These are phyloP conservation scores for Nemania serpens DNA, from an alignment of 2,329 filamentous ascomycete genomes.

Conservation along the genomic window DNA sequence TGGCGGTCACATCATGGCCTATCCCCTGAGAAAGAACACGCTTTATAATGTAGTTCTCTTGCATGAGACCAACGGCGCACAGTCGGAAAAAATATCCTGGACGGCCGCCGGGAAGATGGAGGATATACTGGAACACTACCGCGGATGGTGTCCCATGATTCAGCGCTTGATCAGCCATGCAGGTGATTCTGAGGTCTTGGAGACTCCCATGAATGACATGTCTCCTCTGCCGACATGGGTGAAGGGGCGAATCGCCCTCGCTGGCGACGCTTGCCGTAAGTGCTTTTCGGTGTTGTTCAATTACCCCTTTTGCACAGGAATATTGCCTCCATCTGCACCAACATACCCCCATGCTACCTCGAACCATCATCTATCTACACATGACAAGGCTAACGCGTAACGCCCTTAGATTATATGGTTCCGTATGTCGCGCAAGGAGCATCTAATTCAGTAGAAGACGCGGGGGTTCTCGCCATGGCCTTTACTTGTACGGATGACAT, in stretches of 20 bases:
- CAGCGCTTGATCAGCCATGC: constrained; percentile 13
- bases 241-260: constrained; percentile 21
- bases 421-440: constrained; percentile 68
- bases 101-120: constrained; percentile 65
- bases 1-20: constrained; percentile 55
- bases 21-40: constrained; percentile 64
- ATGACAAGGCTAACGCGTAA: constrained; percentile 60
- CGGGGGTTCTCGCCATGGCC: constrained; percentile 28
- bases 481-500: constrained; percentile 33
- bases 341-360: constrained; percentile 37
- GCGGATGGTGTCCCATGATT: constrained; percentile 22
- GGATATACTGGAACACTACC: constrained; percentile 63
- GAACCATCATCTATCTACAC: constrained; percentile 60
- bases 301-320: too few relatives aligned
- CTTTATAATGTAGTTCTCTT: constrained; percentile 70
- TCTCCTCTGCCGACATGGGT: constrained; percentile 67
- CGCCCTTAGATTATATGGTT: constrained; percentile 64
- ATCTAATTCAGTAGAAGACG: constrained; percentile 67
- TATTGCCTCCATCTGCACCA: too few relatives aligned
- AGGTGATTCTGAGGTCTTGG: constrained; percentile 56
- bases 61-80: constrained; percentile 63
- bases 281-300: too few relatives aligned
- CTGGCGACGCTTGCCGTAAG: constrained; percentile 30
- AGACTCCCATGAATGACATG: constrained; percentile 69
- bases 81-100: constrained; percentile 57